A percentile compares a stretch with the other conserved stretches of the same genome.
phyloP scores from a whole-genome alignment of 2,329 filamentous ascomycete species.

The Biscogniauxia mediterranea region DNA sequence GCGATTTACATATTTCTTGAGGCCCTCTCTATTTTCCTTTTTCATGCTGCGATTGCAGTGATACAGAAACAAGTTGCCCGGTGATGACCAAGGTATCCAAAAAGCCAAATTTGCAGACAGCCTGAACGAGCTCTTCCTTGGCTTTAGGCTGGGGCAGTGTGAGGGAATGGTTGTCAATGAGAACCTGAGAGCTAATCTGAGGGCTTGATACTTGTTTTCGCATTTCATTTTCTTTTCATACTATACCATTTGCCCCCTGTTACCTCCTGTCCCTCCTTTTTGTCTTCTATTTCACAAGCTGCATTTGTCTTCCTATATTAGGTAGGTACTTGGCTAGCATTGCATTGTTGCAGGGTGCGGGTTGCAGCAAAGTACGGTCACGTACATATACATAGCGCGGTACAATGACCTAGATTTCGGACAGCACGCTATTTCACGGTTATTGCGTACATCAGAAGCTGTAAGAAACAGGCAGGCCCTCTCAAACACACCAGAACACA shows the following conservation, averaged over 20 bases:
- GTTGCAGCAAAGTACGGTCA: too few relatives aligned
- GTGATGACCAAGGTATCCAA: constrained; percentile 54
- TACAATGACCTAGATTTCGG: too few relatives aligned
- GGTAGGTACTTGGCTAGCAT: too few relatives aligned
- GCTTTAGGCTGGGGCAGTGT: constrained; percentile 8
- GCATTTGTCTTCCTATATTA: too few relatives aligned
- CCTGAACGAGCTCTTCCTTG: constrained; percentile 27
- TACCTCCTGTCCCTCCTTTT: neutral
- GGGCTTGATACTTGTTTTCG: constrained; percentile 33
- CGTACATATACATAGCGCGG: too few relatives aligned
- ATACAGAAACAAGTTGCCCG: constrained; percentile 35
- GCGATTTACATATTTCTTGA: constrained; percentile 10
- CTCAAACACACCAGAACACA: too few relatives aligned
- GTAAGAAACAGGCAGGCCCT: too few relatives aligned
- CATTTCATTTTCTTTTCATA: neutral
- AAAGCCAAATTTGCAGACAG: constrained; percentile 59
- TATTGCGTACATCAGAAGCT: too few relatives aligned
- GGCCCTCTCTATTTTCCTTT: constrained; percentile 11
- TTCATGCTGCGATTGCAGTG: constrained; percentile 18
- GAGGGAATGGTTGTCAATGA: constrained; percentile 46
- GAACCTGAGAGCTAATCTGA: constrained; percentile 59
- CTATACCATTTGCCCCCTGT: neutral
- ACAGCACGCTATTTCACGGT: too few relatives aligned
- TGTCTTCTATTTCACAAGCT: too few relatives aligned
- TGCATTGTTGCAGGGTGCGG: too few relatives aligned